A percentile compares a stretch with the other conserved stretches of the same genome.
Evolutionary conservation across 176 grass and related monocot genomes (phyloP).

Genomic region (Musa schizocarpa): DNA sequence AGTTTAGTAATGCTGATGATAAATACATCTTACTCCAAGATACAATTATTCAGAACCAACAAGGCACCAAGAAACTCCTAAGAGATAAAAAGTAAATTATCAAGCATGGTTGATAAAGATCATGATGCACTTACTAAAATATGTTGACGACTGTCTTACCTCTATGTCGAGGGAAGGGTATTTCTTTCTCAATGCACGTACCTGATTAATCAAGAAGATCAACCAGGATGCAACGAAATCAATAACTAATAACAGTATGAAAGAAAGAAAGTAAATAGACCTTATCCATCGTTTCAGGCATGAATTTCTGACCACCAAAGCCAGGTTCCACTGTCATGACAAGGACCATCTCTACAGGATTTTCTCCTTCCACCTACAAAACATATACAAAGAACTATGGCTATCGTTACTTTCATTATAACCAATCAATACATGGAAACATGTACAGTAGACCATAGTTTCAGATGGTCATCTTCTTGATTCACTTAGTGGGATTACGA

Average conservation of each 20-base stretch:
- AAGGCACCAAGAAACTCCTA: no score
- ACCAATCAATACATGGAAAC: neutral
- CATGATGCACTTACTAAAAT: neutral
- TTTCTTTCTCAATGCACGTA: slow-evolving; percentile 74
- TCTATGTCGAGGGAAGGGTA: slow-evolving; percentile 91
- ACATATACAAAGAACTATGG: neutral
- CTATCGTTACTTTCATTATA: no score
- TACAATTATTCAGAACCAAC: no score
- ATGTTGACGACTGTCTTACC: slow-evolving; percentile 26
- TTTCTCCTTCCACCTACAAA: slow-evolving; percentile 77
- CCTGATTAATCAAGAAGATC: slow-evolving; percentile 32
- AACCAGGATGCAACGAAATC: neutral
- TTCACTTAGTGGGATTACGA: neutral
- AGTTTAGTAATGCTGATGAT: no score
- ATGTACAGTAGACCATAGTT: neutral
- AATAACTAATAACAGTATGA: neutral
- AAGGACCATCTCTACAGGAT: slow-evolving; percentile 82
- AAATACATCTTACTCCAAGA: no score
- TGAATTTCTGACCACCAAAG: slow-evolving; percentile 96
- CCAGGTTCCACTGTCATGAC: slow-evolving; percentile 98
- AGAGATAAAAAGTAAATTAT: neutral
- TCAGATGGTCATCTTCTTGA: neutral
- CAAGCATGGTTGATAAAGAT: neutral
- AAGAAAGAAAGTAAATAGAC: slow-evolving; percentile 24
- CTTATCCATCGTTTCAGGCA: slow-evolving; percentile 99